Evolutionary conservation across 768 basidiomycete species (phyloP).

Genomic region (Leccinum incarnatum): DNA sequence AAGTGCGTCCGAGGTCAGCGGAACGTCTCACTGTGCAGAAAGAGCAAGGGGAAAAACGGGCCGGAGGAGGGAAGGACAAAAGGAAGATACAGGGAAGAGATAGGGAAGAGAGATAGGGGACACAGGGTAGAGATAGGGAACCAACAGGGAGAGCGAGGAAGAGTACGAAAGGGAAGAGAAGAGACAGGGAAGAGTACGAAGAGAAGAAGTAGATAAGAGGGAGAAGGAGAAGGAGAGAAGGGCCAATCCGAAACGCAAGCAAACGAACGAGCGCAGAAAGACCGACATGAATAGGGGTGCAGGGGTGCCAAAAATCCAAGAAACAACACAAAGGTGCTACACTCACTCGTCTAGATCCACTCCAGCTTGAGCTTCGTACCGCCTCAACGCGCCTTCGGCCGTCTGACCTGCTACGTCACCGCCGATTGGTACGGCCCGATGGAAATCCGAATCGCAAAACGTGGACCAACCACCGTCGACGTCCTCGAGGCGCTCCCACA

Average conservation of each 20-base stretch:
- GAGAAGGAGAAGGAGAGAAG: not conserved
- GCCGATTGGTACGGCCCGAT: conserved; percentile 62
- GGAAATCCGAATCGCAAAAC: conserved; percentile 76
- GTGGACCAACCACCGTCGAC: conserved; percentile 70
- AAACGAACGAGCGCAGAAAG: not conserved
- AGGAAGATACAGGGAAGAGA: not conserved
- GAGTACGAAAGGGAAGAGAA: no score
- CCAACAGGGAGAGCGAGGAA: not conserved
- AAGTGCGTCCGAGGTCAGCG: not conserved
- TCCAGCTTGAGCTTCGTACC: conserved; percentile 29
- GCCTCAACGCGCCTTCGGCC: conserved; percentile 25
- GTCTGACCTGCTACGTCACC: conserved; percentile 80
- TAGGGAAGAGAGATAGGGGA: not conserved
- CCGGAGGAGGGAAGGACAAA: not conserved
- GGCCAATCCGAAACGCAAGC: not conserved
- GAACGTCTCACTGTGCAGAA: not conserved
- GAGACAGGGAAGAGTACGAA: not conserved
- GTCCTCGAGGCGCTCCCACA: conserved; percentile 91
- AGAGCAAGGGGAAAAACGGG: not conserved
- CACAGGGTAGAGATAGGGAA: not conserved
- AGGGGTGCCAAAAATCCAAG: not conserved
- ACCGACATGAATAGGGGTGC: not conserved
- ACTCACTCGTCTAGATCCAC: conserved; percentile 60
- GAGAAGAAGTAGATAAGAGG: not conserved
- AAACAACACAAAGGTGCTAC: conserved; percentile 28